Evolutionary conservation across 164 flowering plant genomes (phyloP).

Genomic region (Magnolia sinica): DNA sequence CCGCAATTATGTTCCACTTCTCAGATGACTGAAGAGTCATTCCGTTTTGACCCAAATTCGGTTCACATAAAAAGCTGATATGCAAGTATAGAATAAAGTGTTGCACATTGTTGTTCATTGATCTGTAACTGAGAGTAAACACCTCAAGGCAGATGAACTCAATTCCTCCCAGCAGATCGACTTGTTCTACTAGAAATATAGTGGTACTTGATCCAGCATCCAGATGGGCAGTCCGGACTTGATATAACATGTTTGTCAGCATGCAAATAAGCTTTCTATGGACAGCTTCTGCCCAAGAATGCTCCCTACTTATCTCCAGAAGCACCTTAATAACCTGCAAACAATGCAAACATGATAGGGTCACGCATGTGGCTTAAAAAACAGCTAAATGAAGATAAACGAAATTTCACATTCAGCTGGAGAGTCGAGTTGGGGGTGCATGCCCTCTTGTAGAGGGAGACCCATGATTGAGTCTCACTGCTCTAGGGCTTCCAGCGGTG

Average conservation of each 20-base stretch:
- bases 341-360: background rate
- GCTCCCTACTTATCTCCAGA: constrained; percentile 60
- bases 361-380: too few relatives aligned
- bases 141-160: constrained; percentile 91
- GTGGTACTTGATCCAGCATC: constrained; percentile 34
- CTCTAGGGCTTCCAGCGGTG: too few relatives aligned
- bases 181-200: constrained; percentile 58
- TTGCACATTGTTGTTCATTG: background rate
- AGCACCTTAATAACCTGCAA: constrained; percentile 78
- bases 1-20: too few relatives aligned
- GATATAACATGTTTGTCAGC: constrained; percentile 85
- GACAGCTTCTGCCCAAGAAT: constrained; percentile 94
- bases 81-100: background rate
- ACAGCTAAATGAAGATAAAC: too few relatives aligned
- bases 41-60: too few relatives aligned
- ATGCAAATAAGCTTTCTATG: constrained; percentile 85
- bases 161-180: constrained; percentile 88
- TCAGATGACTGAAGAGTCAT: too few relatives aligned
- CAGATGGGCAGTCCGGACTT: constrained; percentile 42
- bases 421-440: too few relatives aligned
- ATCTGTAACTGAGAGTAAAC: constrained; percentile 8
- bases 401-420: too few relatives aligned
- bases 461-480: too few relatives aligned
- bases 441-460: too few relatives aligned
- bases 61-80: too few relatives aligned